Base-by-base conservation (phyloP, 225 moss, liverwort and hornwort species). In the Anthoceros angustus region DNA sequence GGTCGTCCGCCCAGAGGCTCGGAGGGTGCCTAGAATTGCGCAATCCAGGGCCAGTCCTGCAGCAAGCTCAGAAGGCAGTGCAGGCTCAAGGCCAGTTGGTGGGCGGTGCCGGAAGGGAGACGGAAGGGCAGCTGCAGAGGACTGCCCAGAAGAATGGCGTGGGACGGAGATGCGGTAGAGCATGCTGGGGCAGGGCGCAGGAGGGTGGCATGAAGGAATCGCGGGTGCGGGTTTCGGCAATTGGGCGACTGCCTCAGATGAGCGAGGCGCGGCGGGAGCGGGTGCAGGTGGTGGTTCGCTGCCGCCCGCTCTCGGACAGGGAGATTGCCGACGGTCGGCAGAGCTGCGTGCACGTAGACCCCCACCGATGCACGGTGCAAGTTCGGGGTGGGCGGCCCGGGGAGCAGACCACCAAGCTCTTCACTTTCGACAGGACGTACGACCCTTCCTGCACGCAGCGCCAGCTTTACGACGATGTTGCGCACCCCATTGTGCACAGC, bases 251-350 rank as follows among this genome's bases (percentile, higher is more conserved):
- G n/a, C 55, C 55, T 1, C 16, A 18, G 12, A 15, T 6, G 7
- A 7, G n/a, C 70, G 87, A 68, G 75, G 40, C 43, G 42, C 69
- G 74, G 39, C 74, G 85, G 39, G 94, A 95, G 75, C 78, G 88
- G 67, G 94, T 95, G 24, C 94, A 95, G 78, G 94, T 95, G 40
- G 94, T 88, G 70, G 88, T 95, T 68, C 88, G 94, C 49, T 95
- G 86, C 68, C 78, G 94, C n/a, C 88, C 94, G 15, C 80, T 95
- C 70, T 77, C 86, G 10, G 77, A 75, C 25, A 80, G 73, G n/a
- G 91, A 95, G 77, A 80, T 70, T 42, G 43, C 68, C 0, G 88
- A 95, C 8, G 91, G 88, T 41, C 75, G 86, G 25, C 69, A 69
- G 64, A 83, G 74, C 74, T 95, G 94, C 69, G 88, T 88, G 42